These are phyloP conservation scores for Amoeboaphelidium protococcarum DNA, from an alignment of 371 early-diverging fungal species.

Conservation along the genomic window DNA sequence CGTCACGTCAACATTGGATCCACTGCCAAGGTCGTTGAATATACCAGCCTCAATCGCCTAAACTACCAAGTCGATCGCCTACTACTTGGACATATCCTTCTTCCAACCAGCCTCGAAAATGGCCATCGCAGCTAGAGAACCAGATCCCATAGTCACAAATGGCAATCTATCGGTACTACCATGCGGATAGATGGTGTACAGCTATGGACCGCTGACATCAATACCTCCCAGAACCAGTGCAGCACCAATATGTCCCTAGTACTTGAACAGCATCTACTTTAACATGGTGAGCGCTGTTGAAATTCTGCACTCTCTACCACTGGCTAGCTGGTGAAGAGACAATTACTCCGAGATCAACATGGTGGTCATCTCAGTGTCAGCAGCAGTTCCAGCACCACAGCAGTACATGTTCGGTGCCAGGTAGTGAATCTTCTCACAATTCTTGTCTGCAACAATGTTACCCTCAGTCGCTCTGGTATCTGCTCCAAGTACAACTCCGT, in stretches of 20 bases:
- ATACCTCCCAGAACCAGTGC: slow-evolving; percentile 92
- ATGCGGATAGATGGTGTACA: slow-evolving; percentile 88
- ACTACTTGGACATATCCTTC: slow-evolving; percentile 61
- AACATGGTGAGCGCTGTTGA: slow-evolving; percentile 85
- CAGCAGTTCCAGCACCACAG: slow-evolving; percentile 99
- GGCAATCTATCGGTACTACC: slow-evolving; percentile 89
- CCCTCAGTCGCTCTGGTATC: slow-evolving; percentile 98
- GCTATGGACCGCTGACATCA: slow-evolving; percentile 71
- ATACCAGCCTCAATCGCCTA: slow-evolving; percentile 96
- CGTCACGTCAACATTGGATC: slow-evolving; percentile 89
- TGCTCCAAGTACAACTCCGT: slow-evolving; percentile 92
- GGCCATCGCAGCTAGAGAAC: slow-evolving; percentile 91
- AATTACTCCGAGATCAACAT: slow-evolving; percentile 73
- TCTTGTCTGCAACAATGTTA: slow-evolving; percentile 96
- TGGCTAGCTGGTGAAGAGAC: slow-evolving; percentile 68
- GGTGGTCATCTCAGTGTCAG: slow-evolving; percentile 93
- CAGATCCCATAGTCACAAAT: slow-evolving; percentile 93
- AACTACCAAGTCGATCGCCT: slow-evolving; percentile 74
- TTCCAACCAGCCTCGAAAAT: slow-evolving; percentile 80
- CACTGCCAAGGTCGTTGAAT: slow-evolving; percentile 97
- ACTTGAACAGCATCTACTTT: slow-evolving; percentile 85
- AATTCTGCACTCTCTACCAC: slow-evolving; percentile 67
- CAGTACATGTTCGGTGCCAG: slow-evolving; percentile 98
- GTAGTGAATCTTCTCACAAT: slow-evolving; percentile 97
- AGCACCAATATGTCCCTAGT: slow-evolving; percentile 94